Evolutionary conservation across 2,329 filamentous ascomycete species (phyloP).

Genomic region (Neopestalotiopsis rosae): DNA sequence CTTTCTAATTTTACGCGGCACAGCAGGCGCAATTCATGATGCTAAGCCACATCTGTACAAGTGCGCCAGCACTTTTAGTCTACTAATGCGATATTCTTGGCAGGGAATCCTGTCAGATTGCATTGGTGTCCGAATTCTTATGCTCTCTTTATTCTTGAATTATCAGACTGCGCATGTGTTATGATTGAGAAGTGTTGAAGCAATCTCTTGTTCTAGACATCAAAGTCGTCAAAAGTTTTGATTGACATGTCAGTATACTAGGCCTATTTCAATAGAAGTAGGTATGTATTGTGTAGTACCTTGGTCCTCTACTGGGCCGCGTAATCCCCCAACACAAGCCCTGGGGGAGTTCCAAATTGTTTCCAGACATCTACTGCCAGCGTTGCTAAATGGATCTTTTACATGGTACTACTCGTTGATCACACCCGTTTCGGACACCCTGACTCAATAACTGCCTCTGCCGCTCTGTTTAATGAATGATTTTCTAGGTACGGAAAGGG

Average conservation of each 20-base stretch:
- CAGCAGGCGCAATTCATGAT: background rate
- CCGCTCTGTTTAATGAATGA: background rate
- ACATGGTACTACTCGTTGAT: background rate
- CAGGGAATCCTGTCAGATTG: background rate
- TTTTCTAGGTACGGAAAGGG: conserved; percentile 3
- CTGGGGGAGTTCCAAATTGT: too few species aligned
- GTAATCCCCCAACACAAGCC: too few species aligned
- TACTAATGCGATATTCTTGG: conserved; percentile 1
- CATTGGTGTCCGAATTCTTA: background rate
- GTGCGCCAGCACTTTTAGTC: background rate
- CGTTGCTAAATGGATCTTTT: background rate
- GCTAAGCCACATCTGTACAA: conserved; percentile 3
- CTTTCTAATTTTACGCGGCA: conserved; percentile 8
- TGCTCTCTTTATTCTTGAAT: background rate
- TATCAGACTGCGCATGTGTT: background rate
- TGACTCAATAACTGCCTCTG: background rate
- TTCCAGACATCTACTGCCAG: too few species aligned
- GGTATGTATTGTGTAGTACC: too few species aligned
- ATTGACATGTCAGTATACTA: too few species aligned
- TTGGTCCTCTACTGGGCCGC: too few species aligned
- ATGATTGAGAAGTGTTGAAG: background rate
- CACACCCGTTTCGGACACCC: background rate
- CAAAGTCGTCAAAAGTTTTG: too few species aligned
- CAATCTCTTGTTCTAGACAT: too few species aligned
- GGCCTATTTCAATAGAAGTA: too few species aligned